Base-by-base conservation (phyloP, 306 rosid species). In the Prunus mume region DNA sequence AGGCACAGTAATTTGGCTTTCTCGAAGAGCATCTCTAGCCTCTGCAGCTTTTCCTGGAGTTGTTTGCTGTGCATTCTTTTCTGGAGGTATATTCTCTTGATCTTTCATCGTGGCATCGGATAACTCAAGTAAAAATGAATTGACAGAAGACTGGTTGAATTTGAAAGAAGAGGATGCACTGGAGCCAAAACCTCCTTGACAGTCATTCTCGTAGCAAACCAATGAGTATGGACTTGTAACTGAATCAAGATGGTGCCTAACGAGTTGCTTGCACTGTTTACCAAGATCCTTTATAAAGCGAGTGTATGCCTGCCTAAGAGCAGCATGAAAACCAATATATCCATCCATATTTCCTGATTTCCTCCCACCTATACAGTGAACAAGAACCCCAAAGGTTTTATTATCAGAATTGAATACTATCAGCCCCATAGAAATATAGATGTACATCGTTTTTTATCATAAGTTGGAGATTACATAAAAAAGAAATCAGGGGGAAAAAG, bases 191-290 rank as follows among this genome's bases (percentile, higher is more conserved):
- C 85, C 72, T 25, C 81, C 82, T 81, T 90, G 93, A 76, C 84
- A 83, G 52, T 91, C 91, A 62, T 83, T 91, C 73, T 84, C 87
- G 43, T 90, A 86, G 86, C 96, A 91, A 78, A 91, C 96, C 86
- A 89, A 91, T 58, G 99, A 95, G 78, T 95, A 92, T 67, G 97
- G 97, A 81, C 99, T 92, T 41, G 97, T 95, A 82, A 88, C 97
- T 71, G 97, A 90, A 81, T 95, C 96, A 67, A 95, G 90, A 80
- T 95, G 99, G 84, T 95, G 96, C 74, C 93, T 81, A 70, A 92
- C 93, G 71, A 95, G 88, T 75, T 88, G 86, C 86, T 95, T 95
- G 96, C 93, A 89, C 70, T 95, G 90, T 86, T 84, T 92, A 61
- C 96, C 87, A 25, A 92, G 93, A 77, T 95, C 93, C 86, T 80